Base-by-base conservation (phyloP, 371 early-diverging fungal genomes). In the Mortierella sp. region DNA sequence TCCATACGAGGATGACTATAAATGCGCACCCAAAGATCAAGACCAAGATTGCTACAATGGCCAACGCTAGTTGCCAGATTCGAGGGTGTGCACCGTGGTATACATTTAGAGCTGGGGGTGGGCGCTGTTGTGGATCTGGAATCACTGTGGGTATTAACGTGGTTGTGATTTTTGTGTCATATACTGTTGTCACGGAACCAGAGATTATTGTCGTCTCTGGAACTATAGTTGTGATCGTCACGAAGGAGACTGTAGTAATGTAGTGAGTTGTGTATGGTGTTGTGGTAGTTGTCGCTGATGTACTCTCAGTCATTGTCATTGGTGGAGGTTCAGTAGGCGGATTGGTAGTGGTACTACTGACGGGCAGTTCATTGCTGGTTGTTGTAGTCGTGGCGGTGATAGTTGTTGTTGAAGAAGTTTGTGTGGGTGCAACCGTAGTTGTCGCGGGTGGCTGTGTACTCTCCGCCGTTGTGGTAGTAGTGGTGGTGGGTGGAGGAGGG, bases 201-300 rank as follows among this genome's bases (percentile, higher is more conserved):
- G 71, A 67, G 55, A 76, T 64, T 4, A 70, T 22, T 45, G 72
- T 72, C 16, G 69, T 59, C 5, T 71, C 60, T 11, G 77, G 77
- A 0, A 76, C 61, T 13, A 53, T 19, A 0, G 77, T 71, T 13
- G 77, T 68, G 40, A 76, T 22, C 13, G 72, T 76, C 22, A 76
- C 19, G 22, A 71, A 19, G 3, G 77, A 58, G 40, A 71, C 40
- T 5, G 77, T 76, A 8, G 72, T 63, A 43, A 76, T 63, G 28
- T 71, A 76, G 0, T 63, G 77, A 21, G 77, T 72, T 28, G 66
- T 53, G 36, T 58, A 10, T 61, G 62, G 40, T 33, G 67, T 9
- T 19, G 52, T 50, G 13, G 48, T n/a, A 22, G 59, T 52, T 16
- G 24, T 59, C 0, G 63, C 19, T 15, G 53, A 24, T 4, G 58